These are phyloP conservation scores for Stagonosporopsis tanaceti DNA, from an alignment of 2,329 filamentous ascomycete genomes.

Conservation along the genomic window DNA sequence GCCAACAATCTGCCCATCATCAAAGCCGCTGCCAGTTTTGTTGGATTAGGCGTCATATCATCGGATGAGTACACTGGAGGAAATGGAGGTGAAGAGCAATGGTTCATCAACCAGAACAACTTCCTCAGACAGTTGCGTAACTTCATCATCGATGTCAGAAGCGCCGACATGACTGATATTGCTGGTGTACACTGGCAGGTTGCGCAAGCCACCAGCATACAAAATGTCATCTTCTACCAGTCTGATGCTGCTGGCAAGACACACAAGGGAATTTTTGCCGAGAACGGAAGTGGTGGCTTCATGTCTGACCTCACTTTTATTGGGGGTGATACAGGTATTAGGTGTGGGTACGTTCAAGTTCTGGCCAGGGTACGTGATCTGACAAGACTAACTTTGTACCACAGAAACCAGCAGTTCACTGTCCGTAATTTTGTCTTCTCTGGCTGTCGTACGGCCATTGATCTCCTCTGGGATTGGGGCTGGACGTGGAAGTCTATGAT, in stretches of 20 bases:
- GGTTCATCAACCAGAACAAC: background rate
- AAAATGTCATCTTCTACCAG: background rate
- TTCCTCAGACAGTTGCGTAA: background rate
- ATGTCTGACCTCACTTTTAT: constrained; percentile 62
- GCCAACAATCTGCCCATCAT: background rate
- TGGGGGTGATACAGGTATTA: constrained; percentile 53
- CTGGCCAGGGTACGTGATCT: too few relatives aligned
- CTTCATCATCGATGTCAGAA: background rate
- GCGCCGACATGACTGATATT: background rate
- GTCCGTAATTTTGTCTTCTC: background rate
- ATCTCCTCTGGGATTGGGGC: constrained; percentile 64
- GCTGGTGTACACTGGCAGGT: constrained; percentile 1
- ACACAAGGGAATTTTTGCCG: constrained; percentile 53
- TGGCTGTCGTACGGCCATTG: constrained; percentile 55
- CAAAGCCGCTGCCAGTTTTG: constrained; percentile 59
- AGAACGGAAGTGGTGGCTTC: constrained; percentile 49
- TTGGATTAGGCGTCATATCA: constrained; percentile 86
- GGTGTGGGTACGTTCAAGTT: background rate
- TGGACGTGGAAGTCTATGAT: background rate
- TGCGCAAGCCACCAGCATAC: background rate
- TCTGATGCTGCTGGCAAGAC: background rate
- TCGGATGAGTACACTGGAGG: constrained; percentile 76
- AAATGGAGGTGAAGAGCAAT: background rate
- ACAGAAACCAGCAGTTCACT: background rate
- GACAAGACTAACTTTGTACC: too few relatives aligned